Conservation (phyloP, 169 alveolate genomes). For the Cardiosporidium cionae region DNA sequence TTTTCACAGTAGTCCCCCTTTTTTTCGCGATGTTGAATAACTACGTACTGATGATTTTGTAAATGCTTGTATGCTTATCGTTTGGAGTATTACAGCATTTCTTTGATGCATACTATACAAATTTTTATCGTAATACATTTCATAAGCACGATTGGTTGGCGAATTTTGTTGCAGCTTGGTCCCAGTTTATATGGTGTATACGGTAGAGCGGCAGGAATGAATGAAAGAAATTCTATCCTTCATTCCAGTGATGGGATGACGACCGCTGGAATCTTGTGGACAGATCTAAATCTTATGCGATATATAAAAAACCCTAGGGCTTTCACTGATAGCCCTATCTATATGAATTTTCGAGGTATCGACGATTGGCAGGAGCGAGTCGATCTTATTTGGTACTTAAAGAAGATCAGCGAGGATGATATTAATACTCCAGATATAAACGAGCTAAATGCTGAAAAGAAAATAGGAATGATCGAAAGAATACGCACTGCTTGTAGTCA, state of each 20-base stretch:
- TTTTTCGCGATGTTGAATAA: background rate
- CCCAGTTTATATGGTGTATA: conserved; percentile 19
- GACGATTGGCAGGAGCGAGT: conserved; percentile 24
- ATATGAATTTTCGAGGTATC: conserved; percentile 18
- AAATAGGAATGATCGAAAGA: too few relatives aligned
- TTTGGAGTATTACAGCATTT: too few relatives aligned
- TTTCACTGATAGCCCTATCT: conserved; percentile 5
- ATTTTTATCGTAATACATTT: too few relatives aligned
- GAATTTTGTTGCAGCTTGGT: conserved; percentile 24
- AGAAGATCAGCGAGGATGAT: conserved; percentile 6
- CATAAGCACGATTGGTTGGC: too few relatives aligned
- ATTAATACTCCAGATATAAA: too few relatives aligned
- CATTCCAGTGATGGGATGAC: background rate
- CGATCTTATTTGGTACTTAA: conserved; percentile 24
- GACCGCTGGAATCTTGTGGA: conserved; percentile 15
- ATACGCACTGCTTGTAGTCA: too few relatives aligned
- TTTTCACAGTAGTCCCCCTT: background rate
- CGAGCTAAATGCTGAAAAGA: too few relatives aligned
- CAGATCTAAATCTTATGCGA: conserved; percentile 19
- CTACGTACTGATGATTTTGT: too few relatives aligned
- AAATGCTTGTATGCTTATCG: too few relatives aligned
- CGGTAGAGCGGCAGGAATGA: conserved; percentile 13
- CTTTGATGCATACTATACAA: background rate
- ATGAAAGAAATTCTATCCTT: conserved; percentile 2
- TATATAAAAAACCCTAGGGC: conserved; percentile 23